Evolutionary conservation across 2,329 filamentous ascomycete species (phyloP), one percentile per base, ranked within the genome.

Genomic region (Sporothrix pseudoabietina): DNA sequence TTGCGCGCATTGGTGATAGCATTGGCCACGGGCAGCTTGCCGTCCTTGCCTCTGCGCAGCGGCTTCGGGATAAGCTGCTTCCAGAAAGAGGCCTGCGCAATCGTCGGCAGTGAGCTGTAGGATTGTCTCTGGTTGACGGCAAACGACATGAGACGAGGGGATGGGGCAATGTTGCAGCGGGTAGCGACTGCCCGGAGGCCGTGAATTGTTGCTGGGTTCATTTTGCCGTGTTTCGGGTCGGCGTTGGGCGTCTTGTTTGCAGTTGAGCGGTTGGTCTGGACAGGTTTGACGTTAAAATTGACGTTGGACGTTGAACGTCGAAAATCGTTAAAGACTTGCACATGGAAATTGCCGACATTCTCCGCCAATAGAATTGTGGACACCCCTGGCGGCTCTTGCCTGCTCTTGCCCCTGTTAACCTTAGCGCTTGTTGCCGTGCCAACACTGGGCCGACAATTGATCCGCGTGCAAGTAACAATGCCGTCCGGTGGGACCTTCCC

Each of bases 61-160:
- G 88, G 87, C 77, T 91, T 92, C 1, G 92, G 92, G 68, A 94
- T 82, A 75, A 94, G 82, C 10, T 87, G 87, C 77, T 85, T 87
- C 92, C 92, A 94, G 80, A 94, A 90, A 10, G 88, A 88, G 72
- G 72, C 68, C 68, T 80, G 77, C 35, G 78, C 77, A 63, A 80
- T 75, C 35, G 76, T 78, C 3, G 78, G 79, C 63, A 79, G 75
- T 57, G 78, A 75, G 72, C 77, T 78, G 47, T 69, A 55, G 3
- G 35, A n/a, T 10, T 70, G 63, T 9, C 32, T 35, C 3, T 71
- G 57, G 35, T 35, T 35, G 30, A 16, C 61, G 61, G 39, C 39
- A 41, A 66, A 16, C 14, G 61, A 66, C 61, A 66, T 47, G 1
- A 47, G 61, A 4, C 39, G 32, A 14, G 63, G 65, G 8, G 49